Conservation (phyloP, 352 stramenopile genomes). For the Pythium apleroticum region DNA sequence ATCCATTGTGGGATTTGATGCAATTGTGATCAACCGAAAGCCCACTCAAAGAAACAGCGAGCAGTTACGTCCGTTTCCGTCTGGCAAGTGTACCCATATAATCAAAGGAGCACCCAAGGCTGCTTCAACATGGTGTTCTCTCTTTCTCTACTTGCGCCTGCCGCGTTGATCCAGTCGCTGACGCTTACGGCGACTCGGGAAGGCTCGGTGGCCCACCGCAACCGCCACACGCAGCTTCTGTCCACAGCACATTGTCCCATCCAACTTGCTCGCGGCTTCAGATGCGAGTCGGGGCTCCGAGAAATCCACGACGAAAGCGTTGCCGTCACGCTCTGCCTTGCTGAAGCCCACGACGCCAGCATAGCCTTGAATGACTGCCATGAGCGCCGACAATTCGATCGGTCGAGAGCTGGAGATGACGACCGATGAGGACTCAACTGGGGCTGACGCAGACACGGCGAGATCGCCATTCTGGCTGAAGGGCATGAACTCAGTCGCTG, state of each 20-base stretch:
- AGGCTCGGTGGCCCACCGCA: slow-evolving; percentile 21
- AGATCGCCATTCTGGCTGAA: not conserved
- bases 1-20: too few species aligned
- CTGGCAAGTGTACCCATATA: not conserved
- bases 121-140: not conserved
- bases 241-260: slow-evolving; percentile 51
- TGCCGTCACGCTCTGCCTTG: slow-evolving; percentile 40
- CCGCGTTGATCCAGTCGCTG: slow-evolving; percentile 59
- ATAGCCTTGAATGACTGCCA: slow-evolving; percentile 49
- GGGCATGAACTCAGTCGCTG: not conserved
- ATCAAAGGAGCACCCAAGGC: not conserved
- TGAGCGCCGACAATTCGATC: slow-evolving; percentile 49
- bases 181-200: slow-evolving; percentile 59
- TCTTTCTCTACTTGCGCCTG: slow-evolving; percentile 33
- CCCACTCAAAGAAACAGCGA: too few species aligned
- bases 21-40: too few species aligned
- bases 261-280: slow-evolving; percentile 45
- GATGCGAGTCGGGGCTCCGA: slow-evolving; percentile 36
- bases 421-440: slow-evolving; percentile 27
- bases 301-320: slow-evolving; percentile 58
- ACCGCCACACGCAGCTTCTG: slow-evolving; percentile 50
- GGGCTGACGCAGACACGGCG: not conserved
- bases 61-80: slow-evolving; percentile 8
- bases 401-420: slow-evolving; percentile 48
- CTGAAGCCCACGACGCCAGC: slow-evolving; percentile 51